Evolutionary conservation across 257 asterid species (phyloP).

Genomic region (Anisodus tanguticus): DNA sequence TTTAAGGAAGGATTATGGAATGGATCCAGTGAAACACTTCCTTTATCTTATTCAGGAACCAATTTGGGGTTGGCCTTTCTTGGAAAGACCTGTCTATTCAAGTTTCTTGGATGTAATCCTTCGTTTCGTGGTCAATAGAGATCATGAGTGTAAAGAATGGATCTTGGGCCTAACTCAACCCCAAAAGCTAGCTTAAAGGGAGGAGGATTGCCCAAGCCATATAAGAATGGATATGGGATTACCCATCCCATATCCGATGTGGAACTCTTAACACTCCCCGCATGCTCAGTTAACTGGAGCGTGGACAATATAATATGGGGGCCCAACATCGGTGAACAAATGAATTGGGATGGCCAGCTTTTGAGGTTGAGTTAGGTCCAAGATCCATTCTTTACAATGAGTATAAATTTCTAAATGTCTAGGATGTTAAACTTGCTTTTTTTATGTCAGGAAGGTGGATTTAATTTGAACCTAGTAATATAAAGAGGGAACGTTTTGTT

Average conservation of each 20-base stretch:
- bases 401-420: background rate
- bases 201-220: too few relatives aligned
- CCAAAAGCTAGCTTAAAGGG: too few relatives aligned
- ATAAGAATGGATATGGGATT: too few relatives aligned
- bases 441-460: background rate
- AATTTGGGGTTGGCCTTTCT: constrained; percentile 3
- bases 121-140: constrained; percentile 11
- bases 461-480: background rate
- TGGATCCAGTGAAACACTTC: constrained; percentile 1
- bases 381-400: too few relatives aligned
- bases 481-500: background rate
- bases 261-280: too few relatives aligned
- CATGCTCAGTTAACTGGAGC: too few relatives aligned
- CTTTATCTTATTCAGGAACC: background rate
- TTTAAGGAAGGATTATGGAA: background rate
- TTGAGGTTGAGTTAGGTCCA: too few relatives aligned
- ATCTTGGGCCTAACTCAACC: too few relatives aligned
- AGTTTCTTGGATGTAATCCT: background rate
- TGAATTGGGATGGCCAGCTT: too few relatives aligned
- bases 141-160: background rate
- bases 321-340: too few relatives aligned
- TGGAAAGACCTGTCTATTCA: background rate
- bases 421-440: background rate
- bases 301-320: too few relatives aligned
- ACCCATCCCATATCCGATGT: too few relatives aligned